Base-by-base conservation (phyloP, 2,329 filamentous ascomycete species). In the Ophiostoma fasciatum region DNA sequence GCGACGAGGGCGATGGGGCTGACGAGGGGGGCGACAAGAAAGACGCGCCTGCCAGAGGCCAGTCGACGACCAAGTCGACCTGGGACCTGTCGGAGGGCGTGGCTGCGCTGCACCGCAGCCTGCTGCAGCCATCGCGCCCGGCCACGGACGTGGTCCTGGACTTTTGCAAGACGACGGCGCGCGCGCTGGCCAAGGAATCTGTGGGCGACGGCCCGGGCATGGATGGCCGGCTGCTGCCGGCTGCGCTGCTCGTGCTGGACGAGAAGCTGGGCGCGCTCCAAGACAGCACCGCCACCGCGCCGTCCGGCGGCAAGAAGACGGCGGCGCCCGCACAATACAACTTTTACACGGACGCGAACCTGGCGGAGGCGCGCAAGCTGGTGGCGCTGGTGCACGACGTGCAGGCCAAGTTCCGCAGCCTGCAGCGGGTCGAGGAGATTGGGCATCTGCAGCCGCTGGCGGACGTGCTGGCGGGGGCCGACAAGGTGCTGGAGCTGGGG, bases 331-430 rank as follows among this genome's bases (percentile, higher is more conserved):
- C 20, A 1, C 56, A 61, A 18, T 92, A 88, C 61, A 94, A 94
- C 57, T 94, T 98, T 54, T 98, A 98, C 55, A 77, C 71, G 0
- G 78, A 93, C 48, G 55, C 78, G 3, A 92, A 96, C 48, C 60
- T 88, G 11, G 54, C 62, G 1, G 83, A 96, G 58, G 75, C 76
- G 9, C 76, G 79, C 41, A 80, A 75, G 42, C 65, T 94, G 4
- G 74, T 90, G 19, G 58, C 55, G 1, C 60, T 94, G 8, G 64
- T 84, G 10, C 68, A 76, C 47, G 71, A 74, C 34, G 72, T 88
- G 31, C 76, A 80, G 50, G 52, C 61, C 31, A 74, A 80, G 13
- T 94, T 96, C 59, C 64, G 66, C 15, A 68, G 80, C 42, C 72
- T 98, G 10, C 71, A 77, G 51, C 55, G 57, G 7, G 58, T 75